These are phyloP conservation scores for Leptographium galeiforme DNA, from an alignment of 2,329 filamentous ascomycete species.

Conservation along the genomic window DNA sequence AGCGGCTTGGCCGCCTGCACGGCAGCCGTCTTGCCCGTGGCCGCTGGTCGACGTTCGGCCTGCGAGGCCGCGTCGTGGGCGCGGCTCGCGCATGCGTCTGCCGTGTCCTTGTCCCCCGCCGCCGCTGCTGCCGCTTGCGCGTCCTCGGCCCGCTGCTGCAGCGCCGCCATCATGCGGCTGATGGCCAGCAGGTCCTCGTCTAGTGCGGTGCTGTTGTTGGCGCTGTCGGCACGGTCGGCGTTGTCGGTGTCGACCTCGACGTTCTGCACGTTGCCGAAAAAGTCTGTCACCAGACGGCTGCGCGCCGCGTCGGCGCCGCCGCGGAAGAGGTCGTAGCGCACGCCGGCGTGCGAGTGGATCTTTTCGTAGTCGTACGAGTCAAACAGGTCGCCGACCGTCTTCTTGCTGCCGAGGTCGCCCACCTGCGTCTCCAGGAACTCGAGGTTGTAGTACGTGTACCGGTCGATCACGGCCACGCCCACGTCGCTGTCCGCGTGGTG, in stretches of 20 bases:
- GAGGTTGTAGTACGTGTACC: constrained; percentile 96
- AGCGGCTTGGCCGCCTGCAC: constrained; percentile 42
- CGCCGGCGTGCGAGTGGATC: constrained; percentile 84
- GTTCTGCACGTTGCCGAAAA: constrained; percentile 96
- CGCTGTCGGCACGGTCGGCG: neutral
- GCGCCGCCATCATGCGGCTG: constrained; percentile 48
- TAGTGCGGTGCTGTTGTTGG: constrained; percentile 28
- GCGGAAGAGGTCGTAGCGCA: constrained; percentile 89
- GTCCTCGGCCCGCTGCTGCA: constrained; percentile 34
- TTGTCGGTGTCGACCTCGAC: constrained; percentile 65
- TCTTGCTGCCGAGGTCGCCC: constrained; percentile 70
- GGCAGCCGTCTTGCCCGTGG: constrained; percentile 4
- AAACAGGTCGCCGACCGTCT: constrained; percentile 86
- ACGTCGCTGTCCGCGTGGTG: constrained; percentile 98
- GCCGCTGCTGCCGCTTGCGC: constrained; percentile 11
- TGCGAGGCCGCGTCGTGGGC: neutral
- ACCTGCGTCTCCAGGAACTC: constrained; percentile 92
- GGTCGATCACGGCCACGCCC: constrained; percentile 93
- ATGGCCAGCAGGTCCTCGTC: constrained; percentile 69
- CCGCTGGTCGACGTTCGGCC: constrained; percentile 4
- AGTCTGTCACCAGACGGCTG: constrained; percentile 78
- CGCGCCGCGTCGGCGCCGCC: constrained; percentile 69
- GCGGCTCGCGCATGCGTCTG: neutral
- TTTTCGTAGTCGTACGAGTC: constrained; percentile 91
- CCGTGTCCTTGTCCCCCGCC: neutral